Evolutionary conservation across 1,284 basidiomycete species (phyloP), one percentile per base, ranked within the genome.

Genomic region (Sparassis latifolia): DNA sequence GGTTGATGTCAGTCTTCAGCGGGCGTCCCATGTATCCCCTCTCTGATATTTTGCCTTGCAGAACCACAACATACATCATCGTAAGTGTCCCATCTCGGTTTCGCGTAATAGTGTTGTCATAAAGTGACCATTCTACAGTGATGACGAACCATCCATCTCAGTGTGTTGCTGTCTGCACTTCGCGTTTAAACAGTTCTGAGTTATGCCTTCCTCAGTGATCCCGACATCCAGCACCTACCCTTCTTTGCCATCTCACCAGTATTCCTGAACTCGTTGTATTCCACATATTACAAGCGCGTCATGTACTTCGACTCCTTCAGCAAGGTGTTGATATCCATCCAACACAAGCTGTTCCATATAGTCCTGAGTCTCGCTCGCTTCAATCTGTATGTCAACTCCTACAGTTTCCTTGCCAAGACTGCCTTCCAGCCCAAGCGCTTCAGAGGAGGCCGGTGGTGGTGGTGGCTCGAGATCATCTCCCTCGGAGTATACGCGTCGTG

Each of bases 51-150:
- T 28, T 12, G 40, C 48, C 10, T 29, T 43, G 45, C 48, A 94
- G 90, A 98, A 97, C 65, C 96, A 99, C 69, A 97, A 99, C 62
- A 84, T 97, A 46, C 96, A 99, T 72, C 96, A 99, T 72, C 78
- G 83, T 86, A 66, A 73, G 82, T 75, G 49, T 33, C 50, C 44
- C 47, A 50, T 28, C 48, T 56, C 38, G n/a, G 30, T 42, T 33
- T 48, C 2, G 33, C 29, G 33, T 33, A 45, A n/a, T 51, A 30
- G 46, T 33, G 43, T 48, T 45, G 7, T 12, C 31, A 41, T 47
- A 33, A 7, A 28, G 20, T 44, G 10, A n/a, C 33, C 5, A 41
- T 28, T 47, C 39, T 52, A 50, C 47, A 93, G 91, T 98, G 47
- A 92, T 98, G 51, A 92, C 96, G 33, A 99, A 99, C 63, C 94